These are phyloP conservation scores for Boletus barrowsii DNA, from an alignment of 768 basidiomycete genomes.

Conservation along the genomic window DNA sequence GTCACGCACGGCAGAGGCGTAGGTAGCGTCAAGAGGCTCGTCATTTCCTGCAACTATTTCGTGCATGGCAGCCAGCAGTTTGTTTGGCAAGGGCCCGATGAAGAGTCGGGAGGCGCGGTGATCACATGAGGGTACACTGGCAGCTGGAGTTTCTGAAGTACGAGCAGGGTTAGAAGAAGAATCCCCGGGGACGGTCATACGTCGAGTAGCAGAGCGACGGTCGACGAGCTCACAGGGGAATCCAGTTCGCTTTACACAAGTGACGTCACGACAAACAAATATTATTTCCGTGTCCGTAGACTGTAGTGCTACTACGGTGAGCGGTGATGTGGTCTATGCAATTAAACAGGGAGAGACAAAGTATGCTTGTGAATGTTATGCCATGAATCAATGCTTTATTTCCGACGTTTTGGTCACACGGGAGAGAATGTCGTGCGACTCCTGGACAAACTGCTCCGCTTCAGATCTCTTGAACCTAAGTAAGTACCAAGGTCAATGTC, in stretches of 20 bases:
- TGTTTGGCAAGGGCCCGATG: conserved; percentile 75
- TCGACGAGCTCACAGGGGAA: neutral
- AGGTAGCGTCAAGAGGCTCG: conserved; percentile 33
- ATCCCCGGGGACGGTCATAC: conserved; percentile 12
- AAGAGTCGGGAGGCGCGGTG: conserved; percentile 54
- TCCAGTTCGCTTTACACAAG: neutral
- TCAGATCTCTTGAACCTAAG: conserved; percentile 65
- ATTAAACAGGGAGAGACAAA: conserved; percentile 6
- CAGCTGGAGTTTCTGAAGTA: neutral
- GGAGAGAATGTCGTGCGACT: conserved; percentile 56
- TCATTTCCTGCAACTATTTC: conserved; percentile 26
- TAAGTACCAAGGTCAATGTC: conserved; percentile 14
- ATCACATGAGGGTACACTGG: neutral
- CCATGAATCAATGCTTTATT: conserved; percentile 24
- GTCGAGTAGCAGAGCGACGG: neutral
- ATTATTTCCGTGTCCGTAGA: no score
- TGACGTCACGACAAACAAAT: conserved; percentile 22
- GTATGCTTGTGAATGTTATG: conserved; percentile 5
- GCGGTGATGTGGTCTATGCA: conserved; percentile 18
- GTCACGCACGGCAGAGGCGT: conserved; percentile 32
- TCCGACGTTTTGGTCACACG: conserved; percentile 24
- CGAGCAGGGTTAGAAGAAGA: neutral
- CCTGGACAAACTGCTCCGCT: conserved; percentile 59
- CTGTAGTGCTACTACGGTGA: conserved; percentile 4
- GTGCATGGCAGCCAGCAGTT: conserved; percentile 43